These are phyloP conservation scores for Fistulina hepatica DNA, from an alignment of 1,284 basidiomycete species.

Conservation along the genomic window DNA sequence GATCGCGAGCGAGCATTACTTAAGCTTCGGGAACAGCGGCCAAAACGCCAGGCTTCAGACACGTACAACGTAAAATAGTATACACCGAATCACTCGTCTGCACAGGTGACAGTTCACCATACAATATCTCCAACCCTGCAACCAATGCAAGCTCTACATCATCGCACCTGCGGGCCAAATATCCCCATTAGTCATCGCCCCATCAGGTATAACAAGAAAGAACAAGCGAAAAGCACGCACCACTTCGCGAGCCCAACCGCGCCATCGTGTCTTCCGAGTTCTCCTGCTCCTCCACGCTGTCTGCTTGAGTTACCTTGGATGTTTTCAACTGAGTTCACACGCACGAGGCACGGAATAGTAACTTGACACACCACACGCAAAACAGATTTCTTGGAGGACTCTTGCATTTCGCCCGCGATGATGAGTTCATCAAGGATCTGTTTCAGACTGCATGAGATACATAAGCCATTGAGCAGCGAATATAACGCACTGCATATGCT, in stretches of 20 bases:
- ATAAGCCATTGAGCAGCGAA: conserved; percentile 6
- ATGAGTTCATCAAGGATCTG: conserved; percentile 96
- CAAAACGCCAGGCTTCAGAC: too few species aligned
- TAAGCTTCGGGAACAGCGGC: too few species aligned
- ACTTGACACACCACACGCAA: conserved; percentile 36
- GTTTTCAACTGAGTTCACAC: conserved; percentile 3
- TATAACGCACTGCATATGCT: conserved; percentile 71
- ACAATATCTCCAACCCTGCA: neutral
- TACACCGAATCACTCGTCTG: too few species aligned
- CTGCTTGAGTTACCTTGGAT: conserved; percentile 69
- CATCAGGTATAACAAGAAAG: neutral
- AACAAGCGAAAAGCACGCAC: conserved; percentile 32
- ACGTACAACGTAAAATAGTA: too few species aligned
- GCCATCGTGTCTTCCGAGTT: conserved; percentile 69
- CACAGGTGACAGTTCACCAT: too few species aligned
- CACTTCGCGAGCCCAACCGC: conserved; percentile 56
- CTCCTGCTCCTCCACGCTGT: conserved; percentile 72
- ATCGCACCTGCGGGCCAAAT: conserved; percentile 27
- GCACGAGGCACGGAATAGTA: too few species aligned
- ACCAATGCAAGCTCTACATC: conserved; percentile 20
- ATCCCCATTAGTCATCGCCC: conserved; percentile 8
- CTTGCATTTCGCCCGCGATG: conserved; percentile 96
- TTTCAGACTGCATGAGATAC: conserved; percentile 12
- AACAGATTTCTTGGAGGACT: conserved; percentile 97
- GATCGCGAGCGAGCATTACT: too few species aligned